Evolutionary conservation across 2,329 filamentous ascomycete genomes (phyloP), one percentile per base, ranked within the genome.

Genomic region (Aspergillus texensis): DNA sequence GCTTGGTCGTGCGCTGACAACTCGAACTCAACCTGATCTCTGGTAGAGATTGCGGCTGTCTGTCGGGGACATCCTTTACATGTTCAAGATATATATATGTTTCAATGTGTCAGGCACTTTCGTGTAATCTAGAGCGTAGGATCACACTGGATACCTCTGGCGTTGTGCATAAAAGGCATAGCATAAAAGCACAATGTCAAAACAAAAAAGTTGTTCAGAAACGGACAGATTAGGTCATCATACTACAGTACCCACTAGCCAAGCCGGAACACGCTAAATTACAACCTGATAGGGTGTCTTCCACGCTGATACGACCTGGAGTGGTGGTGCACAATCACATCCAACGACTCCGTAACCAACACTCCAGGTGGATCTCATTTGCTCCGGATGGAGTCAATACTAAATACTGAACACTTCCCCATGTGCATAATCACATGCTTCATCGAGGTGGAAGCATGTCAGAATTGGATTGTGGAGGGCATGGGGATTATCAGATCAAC

Each of bases 1-100:
- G 78, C 78, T 0, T 82, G 78, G 74, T 79, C 80, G 1, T 83
- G 80, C 56, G 77, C 76, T 0, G 80, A 83, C 57, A 83, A 83
- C 71, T 80, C 80, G 5, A 66, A 67, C 52, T 70, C 68, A 14
- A 30, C 46, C 9, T 50, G 46, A 50, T 30, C 21, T 26, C 45
- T 6, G 34, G 14, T 5, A 2, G 34, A 36, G 34, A 36, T 16
- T 16, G 12, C 34, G 14, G 14, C 12, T 16, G 34, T 36, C 34
- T 16, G 12, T 16, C 6, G 6, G 34, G 14, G 34, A 6, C 34
- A 36, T 36, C 34, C 34, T 16, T 14, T 36, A 36, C 34, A 14
- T 16, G 34, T 16, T 36, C 34, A 16, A 36, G 34, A 14, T 36
- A 24, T 45, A 24, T 8, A 26, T 14, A 6, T 28, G 1, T 1